phyloP scores from a whole-genome alignment of 768 basidiomycete species.

The Boletus rex-veris region DNA sequence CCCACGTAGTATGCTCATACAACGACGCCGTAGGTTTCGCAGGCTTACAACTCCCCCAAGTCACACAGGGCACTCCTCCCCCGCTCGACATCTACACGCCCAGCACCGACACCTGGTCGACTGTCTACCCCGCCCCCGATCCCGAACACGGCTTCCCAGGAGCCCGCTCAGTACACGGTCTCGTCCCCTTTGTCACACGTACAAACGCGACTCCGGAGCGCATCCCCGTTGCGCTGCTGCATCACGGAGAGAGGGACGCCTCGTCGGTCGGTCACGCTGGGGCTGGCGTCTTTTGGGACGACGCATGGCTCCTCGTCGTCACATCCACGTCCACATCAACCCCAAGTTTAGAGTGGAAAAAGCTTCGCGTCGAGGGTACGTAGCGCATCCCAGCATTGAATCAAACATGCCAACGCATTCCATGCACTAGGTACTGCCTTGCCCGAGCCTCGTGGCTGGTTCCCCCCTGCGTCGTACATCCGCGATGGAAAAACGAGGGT shows the following conservation, averaged over 20 bases:
- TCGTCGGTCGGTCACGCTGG: conserved; percentile 38
- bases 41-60: conserved; percentile 18
- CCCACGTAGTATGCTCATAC: background rate
- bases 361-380: conserved; percentile 13
- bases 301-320: conserved; percentile 30
- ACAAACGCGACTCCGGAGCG: background rate
- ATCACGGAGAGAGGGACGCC: conserved; percentile 36
- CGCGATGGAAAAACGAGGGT: conserved; percentile 25
- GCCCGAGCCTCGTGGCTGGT: conserved; percentile 44
- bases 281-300: conserved; percentile 40
- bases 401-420: no score
- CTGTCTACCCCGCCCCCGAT: conserved; percentile 24
- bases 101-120: conserved; percentile 20
- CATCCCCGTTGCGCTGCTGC: conserved; percentile 31
- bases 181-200: conserved; percentile 21
- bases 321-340: no score
- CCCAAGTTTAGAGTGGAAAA: conserved; percentile 26
- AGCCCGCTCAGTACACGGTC: conserved; percentile 35
- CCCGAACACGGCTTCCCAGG: conserved; percentile 30
- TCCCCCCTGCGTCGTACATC: conserved; percentile 31
- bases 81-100: conserved; percentile 36
- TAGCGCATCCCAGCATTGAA: background rate
- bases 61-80: conserved; percentile 6
- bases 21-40: conserved; percentile 27
- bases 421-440: no score